A percentile compares a stretch with the other conserved stretches of the same genome.
Evolutionary conservation across 768 basidiomycete genomes (phyloP).

Genomic region (Paxillus rubicundulus): DNA sequence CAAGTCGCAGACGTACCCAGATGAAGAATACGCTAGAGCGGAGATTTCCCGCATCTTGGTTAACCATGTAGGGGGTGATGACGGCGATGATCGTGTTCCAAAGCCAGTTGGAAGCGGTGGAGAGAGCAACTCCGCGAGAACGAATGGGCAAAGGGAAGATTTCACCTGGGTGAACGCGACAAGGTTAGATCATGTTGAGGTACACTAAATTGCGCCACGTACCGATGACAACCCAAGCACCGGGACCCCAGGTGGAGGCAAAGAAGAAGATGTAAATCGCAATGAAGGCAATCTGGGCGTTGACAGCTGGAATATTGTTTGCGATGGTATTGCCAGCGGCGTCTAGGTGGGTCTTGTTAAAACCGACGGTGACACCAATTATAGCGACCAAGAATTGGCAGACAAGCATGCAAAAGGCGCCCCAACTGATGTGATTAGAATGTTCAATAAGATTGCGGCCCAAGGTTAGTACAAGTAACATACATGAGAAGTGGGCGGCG

Average conservation of each 20-base stretch:
- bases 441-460: not conserved
- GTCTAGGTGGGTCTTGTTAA: constrained; percentile 29
- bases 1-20: constrained; percentile 49
- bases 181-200: not conserved
- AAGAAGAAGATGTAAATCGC: constrained; percentile 46
- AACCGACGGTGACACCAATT: constrained; percentile 48
- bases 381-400: constrained; percentile 84
- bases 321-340: constrained; percentile 7
- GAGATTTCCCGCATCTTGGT: constrained; percentile 42
- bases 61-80: constrained; percentile 47
- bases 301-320: constrained; percentile 53
- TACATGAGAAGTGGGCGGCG: constrained; percentile 60
- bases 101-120: constrained; percentile 73
- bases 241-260: constrained; percentile 68
- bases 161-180: constrained; percentile 60
- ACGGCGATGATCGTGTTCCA: constrained; percentile 59
- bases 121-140: constrained; percentile 78
- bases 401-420: constrained; percentile 78
- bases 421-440: constrained; percentile 36
- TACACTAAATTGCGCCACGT: not conserved
- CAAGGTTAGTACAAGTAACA: not conserved
- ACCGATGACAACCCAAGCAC: constrained; percentile 45
- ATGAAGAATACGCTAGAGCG: constrained; percentile 83
- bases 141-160: constrained; percentile 83
- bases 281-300: constrained; percentile 57